Percentiles rank a stretch among this genome's conserved stretches.
phyloP scores from a whole-genome alignment of 2,329 filamentous ascomycete genomes.

The Gnomoniopsis smithogilvyi region DNA sequence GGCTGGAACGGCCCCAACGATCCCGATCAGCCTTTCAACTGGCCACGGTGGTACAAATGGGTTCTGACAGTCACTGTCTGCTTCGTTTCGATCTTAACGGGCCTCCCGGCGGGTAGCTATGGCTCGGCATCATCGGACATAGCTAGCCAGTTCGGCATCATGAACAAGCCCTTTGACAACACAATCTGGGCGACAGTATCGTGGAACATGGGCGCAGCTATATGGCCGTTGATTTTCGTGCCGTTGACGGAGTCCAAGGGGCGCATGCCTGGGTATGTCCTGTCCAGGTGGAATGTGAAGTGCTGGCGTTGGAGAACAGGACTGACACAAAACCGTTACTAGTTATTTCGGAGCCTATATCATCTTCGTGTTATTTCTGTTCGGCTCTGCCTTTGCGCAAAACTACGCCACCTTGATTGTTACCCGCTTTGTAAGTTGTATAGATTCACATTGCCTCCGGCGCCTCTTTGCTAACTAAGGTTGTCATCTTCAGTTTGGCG shows the following conservation, averaged over 20 bases:
- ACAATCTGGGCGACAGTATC: conserved; percentile 17
- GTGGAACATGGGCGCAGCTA: conserved; percentile 15
- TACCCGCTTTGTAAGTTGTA: conserved; percentile 11
- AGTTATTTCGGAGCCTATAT: conserved; percentile 15
- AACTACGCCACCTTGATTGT: conserved; percentile 12
- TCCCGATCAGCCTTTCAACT: conserved; percentile 49
- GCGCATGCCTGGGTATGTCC: conserved; percentile 13
- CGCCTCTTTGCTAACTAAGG: not conserved
- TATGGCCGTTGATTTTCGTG: conserved; percentile 14
- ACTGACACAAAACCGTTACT: not conserved
- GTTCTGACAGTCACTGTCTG: conserved; percentile 22
- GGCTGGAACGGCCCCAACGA: conserved; percentile 46
- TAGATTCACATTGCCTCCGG: no score
- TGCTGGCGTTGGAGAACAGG: no score
- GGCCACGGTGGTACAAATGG: conserved; percentile 44
- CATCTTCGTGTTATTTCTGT: conserved; percentile 13
- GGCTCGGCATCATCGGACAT: conserved; percentile 8
- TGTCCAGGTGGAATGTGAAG: not conserved
- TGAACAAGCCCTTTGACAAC: conserved; percentile 11
- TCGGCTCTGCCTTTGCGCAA: conserved; percentile 14
- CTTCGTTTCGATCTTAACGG: conserved; percentile 12
- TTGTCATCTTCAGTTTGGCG: conserved; percentile 4
- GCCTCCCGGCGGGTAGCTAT: conserved; percentile 12
- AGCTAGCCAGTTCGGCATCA: conserved; percentile 8
- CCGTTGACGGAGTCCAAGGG: conserved; percentile 12